Conservation (phyloP, 805 yeast species). For the Tetrapisispora iriomotensis region DNA sequence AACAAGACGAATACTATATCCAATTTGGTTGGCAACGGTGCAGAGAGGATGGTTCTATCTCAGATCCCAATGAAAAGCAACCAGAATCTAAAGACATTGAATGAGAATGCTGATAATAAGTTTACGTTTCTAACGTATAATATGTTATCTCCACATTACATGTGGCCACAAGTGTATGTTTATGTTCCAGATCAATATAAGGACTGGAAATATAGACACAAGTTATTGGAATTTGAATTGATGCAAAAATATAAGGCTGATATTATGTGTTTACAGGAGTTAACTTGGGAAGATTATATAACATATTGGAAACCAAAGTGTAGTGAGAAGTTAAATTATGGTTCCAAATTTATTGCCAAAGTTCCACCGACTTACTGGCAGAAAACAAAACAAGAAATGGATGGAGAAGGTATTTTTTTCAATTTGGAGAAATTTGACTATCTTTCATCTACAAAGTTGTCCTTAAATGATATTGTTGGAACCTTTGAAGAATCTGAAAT, state of each 20-base stretch:
- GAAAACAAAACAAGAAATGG: constrained; percentile 37
- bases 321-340: constrained; percentile 30
- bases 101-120: background rate
- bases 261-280: constrained; percentile 51
- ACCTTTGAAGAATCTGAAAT: constrained; percentile 23
- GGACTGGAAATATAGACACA: constrained; percentile 42
- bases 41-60: background rate
- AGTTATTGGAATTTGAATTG: constrained; percentile 31
- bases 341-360: constrained; percentile 40
- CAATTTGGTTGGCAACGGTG: background rate
- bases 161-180: constrained; percentile 49
- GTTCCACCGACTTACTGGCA: constrained; percentile 47
- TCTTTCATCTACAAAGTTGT: constrained; percentile 28
- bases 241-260: constrained; percentile 35
- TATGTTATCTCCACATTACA: constrained; percentile 43
- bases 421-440: constrained; percentile 39
- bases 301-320: constrained; percentile 32
- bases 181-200: constrained; percentile 39
- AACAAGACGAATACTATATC: background rate
- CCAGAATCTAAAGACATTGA: too few species aligned
- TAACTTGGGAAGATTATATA: constrained; percentile 36
- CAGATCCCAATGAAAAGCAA: too few species aligned
- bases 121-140: constrained; percentile 36
- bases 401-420: constrained; percentile 50
- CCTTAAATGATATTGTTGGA: constrained; percentile 25